A percentile compares a stretch with the other conserved stretches of the same genome.
phyloP scores from a whole-genome alignment of 495 filamentous ascomycete species.

The Neurospora sp. region DNA sequence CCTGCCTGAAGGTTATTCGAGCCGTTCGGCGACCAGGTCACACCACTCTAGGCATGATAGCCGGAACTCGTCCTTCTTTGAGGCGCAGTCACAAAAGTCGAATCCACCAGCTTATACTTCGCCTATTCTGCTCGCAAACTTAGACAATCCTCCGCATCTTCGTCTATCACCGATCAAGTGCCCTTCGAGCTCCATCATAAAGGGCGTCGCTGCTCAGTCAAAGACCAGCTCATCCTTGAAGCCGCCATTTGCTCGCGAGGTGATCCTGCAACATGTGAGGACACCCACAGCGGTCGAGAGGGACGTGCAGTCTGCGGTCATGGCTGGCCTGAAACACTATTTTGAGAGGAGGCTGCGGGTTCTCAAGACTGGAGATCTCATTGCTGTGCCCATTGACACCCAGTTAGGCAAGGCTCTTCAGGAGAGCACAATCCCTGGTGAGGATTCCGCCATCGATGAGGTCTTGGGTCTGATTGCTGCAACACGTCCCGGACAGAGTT shows the following conservation, averaged over 20 bases:
- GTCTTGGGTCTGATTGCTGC: constrained; percentile 35
- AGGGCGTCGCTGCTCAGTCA: constrained; percentile 23
- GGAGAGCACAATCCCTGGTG: constrained; percentile 42
- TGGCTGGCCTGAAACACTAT: constrained; percentile 73
- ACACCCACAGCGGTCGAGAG: constrained; percentile 82
- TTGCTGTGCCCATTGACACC: constrained; percentile 79
- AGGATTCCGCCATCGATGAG: constrained; percentile 60
- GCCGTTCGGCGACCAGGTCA: constrained; percentile 42
- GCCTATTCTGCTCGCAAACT: constrained; percentile 75
- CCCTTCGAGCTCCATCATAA: constrained; percentile 21
- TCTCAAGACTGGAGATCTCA: constrained; percentile 73
- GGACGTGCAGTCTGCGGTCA: constrained; percentile 69
- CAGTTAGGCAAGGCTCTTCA: constrained; percentile 67
- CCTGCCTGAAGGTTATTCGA: constrained; percentile 60
- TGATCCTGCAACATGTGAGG: constrained; percentile 80
- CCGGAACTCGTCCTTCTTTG: constrained; percentile 44
- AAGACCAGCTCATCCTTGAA: constrained; percentile 42
- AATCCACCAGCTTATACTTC: constrained; percentile 66
- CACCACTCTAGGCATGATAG: constrained; percentile 40
- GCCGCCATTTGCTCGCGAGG: constrained; percentile 81
- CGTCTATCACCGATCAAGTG: constrained; percentile 55
- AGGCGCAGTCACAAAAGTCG: constrained; percentile 40
- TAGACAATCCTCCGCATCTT: constrained; percentile 66
- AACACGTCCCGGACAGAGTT: constrained; percentile 20
- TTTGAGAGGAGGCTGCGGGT: constrained; percentile 72